Evolutionary conservation across 2,329 filamentous ascomycete genomes (phyloP).

Genomic region (Arthrobotrys megalospora): DNA sequence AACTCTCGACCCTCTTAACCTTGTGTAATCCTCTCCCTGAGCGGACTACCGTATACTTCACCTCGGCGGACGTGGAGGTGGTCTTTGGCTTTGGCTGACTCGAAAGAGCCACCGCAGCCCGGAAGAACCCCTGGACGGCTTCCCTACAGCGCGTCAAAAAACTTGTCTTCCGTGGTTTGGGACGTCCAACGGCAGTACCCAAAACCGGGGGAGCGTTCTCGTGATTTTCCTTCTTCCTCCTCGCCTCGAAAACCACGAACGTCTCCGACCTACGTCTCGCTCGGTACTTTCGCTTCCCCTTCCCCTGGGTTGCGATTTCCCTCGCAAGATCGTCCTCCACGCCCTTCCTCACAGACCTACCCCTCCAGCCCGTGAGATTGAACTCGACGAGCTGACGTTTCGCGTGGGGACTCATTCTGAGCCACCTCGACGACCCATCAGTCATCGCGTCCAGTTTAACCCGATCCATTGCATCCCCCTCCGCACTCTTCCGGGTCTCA

Average conservation of each 20-base stretch:
- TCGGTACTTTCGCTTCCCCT: background rate
- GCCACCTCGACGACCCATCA: conserved; percentile 8
- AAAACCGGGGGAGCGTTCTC: conserved; percentile 10
- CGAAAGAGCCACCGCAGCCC: conserved; percentile 21
- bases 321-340: background rate
- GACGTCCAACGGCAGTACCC: conserved; percentile 13
- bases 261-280: conserved; percentile 16
- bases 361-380: conserved; percentile 20
- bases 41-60: conserved; percentile 2
- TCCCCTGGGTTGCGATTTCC: background rate
- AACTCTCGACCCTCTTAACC: background rate
- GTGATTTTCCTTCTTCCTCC: conserved; percentile 11
- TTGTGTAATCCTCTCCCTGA: background rate
- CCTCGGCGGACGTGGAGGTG: background rate
- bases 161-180: conserved; percentile 1
- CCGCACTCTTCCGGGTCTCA: conserved; percentile 5
- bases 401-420: conserved; percentile 16
- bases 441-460: conserved; percentile 16
- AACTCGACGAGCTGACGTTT: background rate
- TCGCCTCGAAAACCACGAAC: conserved; percentile 17
- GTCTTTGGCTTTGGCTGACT: conserved; percentile 20
- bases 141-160: conserved; percentile 10
- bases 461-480: background rate
- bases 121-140: conserved; percentile 22
- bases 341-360: background rate